phyloP scores from a whole-genome alignment of 208 protist genomes.

The Trypanosoma melophagium region DNA sequence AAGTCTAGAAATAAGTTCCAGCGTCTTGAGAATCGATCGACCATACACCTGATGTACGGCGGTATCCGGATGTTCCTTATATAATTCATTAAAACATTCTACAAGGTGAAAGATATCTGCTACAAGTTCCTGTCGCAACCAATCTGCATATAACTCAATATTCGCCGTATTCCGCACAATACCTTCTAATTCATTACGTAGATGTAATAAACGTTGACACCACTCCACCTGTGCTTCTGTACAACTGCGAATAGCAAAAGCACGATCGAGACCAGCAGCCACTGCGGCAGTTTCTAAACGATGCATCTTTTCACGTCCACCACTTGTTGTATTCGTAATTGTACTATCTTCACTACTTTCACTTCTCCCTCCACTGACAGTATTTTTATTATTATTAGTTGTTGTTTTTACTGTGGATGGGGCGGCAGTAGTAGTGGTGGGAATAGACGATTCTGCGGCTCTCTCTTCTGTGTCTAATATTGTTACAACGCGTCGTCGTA shows the following conservation, averaged over 20 bases:
- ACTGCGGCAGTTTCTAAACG: slow-evolving; percentile 64
- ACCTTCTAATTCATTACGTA: slow-evolving; percentile 61
- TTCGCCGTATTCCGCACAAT: slow-evolving; percentile 50
- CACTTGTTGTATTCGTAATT: no score
- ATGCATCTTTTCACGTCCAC: slow-evolving; percentile 34
- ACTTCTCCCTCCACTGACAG: neutral
- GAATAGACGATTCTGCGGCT: no score
- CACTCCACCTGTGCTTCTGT: slow-evolving; percentile 85
- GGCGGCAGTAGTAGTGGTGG: no score
- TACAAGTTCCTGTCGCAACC: slow-evolving; percentile 78
- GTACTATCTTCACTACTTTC: neutral
- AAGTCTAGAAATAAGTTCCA: slow-evolving; percentile 71
- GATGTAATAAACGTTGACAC: slow-evolving; percentile 65
- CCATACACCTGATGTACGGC: slow-evolving; percentile 69
- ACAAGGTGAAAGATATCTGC: slow-evolving; percentile 79
- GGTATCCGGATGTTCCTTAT: slow-evolving; percentile 50
- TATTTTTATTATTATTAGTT: neutral
- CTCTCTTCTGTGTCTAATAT: no score
- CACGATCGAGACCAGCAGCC: slow-evolving; percentile 62
- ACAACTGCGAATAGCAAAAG: slow-evolving; percentile 62
- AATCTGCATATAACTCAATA: slow-evolving; percentile 69
- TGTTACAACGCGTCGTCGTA: slow-evolving; percentile 2
- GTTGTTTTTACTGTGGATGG: neutral
- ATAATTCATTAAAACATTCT: slow-evolving; percentile 76
- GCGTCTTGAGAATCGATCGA: slow-evolving; percentile 68